Base-by-base conservation (phyloP, 208 protist genomes). In the Crithidia bombi region DNA sequence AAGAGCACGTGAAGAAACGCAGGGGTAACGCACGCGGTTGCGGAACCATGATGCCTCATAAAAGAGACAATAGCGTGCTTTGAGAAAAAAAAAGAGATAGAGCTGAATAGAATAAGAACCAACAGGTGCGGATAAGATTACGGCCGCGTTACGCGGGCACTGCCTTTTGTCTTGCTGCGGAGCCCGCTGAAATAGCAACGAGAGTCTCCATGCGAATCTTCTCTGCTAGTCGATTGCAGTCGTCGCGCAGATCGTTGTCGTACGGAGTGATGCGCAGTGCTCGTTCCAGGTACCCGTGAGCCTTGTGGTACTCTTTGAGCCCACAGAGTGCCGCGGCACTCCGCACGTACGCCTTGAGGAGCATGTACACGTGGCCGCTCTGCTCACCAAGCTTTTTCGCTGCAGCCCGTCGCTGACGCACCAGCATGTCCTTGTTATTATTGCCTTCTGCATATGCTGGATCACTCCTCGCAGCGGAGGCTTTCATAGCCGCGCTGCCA, bases 261-360 rank as follows among this genome's bases (percentile, higher is more conserved):
- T 96, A 97, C n/a, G 93, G 93, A 12, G 91, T 92, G 63, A 97
- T 97, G 57, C 84, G 89, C 68, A 96, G 58, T 0, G 93, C 93
- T 15, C 79, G 82, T 76, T 97, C 87, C 3, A 96, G 77, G 64
- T 82, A 87, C 14, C 54, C 68, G 67, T 93, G 78, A 1, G 91
- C 91, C 58, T 85, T 79, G 36, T 78, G 82, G 64, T 91, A 93
- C 32, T 94, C 82, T 50, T 87, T 85, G 47, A 96, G 57, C 11
- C 90, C 93, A 55, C 89, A 95, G 49, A 93, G 78, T 11, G 91
- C 90, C 12, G 89, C 87, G 14, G 89, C 90, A 3, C 75, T 90
- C 6, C 93, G 75, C 44, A 97, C 90, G 73, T 96, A 97, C 3
- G 93, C 91, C 78, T 97, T 97, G 19, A 97, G 80, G 5, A 97